A percentile compares a stretch with the other conserved stretches of the same genome.
These are phyloP conservation scores for Heritiera fomes DNA, from an alignment of 345 rosid genomes.

Conservation along the genomic window DNA sequence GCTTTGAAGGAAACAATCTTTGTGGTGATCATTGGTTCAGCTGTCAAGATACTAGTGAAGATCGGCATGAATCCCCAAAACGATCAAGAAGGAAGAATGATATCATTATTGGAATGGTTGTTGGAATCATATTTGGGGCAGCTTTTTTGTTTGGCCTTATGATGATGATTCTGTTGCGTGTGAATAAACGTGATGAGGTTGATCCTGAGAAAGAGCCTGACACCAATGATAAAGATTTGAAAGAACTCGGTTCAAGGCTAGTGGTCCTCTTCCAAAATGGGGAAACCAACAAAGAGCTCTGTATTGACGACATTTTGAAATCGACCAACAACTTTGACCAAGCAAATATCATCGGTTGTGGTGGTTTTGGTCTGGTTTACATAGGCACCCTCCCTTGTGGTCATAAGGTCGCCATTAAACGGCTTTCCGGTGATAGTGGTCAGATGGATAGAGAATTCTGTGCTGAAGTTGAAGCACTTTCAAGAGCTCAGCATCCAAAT, in stretches of 20 bases:
- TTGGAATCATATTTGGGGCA: slow-evolving; percentile 59
- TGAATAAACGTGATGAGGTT: slow-evolving; percentile 53
- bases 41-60: slow-evolving; percentile 29
- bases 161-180: slow-evolving; percentile 46
- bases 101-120: slow-evolving; percentile 46
- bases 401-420: slow-evolving; percentile 64
- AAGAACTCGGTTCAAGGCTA: slow-evolving; percentile 51
- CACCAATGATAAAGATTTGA: slow-evolving; percentile 40
- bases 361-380: slow-evolving; percentile 86
- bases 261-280: slow-evolving; percentile 61
- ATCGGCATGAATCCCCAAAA: slow-evolving; percentile 13
- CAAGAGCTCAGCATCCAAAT: slow-evolving; percentile 80
- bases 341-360: slow-evolving; percentile 78
- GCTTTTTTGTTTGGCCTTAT: slow-evolving; percentile 48
- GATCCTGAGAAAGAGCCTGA: slow-evolving; percentile 60
- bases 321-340: slow-evolving; percentile 74
- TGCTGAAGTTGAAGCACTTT: slow-evolving; percentile 82
- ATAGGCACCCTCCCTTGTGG: slow-evolving; percentile 67
- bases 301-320: slow-evolving; percentile 57
- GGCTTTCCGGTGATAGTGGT: slow-evolving; percentile 78
- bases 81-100: slow-evolving; percentile 36
- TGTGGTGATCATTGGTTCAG: slow-evolving; percentile 61
- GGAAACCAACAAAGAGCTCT: slow-evolving; percentile 48
- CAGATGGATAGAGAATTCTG: slow-evolving; percentile 79
- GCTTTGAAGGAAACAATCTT: slow-evolving; percentile 70